Percentiles rank a stretch among this genome's conserved stretches.
Evolutionary conservation across 169 alveolate genomes (phyloP).

Genomic region (Eimeria zaria): DNA sequence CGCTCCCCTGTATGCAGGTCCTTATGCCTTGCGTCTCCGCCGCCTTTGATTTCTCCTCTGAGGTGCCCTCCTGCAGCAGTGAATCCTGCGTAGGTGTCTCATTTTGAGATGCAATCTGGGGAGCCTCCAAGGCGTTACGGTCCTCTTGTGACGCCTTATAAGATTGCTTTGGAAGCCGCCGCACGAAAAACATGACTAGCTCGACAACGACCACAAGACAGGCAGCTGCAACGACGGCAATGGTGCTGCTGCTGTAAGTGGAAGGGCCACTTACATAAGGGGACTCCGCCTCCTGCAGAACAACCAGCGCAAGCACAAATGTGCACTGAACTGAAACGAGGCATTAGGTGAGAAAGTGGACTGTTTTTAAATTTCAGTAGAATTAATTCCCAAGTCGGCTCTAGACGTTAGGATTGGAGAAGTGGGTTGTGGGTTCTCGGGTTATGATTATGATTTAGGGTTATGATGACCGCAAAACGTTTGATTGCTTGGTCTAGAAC

Average conservation of each 20-base stretch:
- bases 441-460: not conserved
- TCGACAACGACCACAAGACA: not conserved
- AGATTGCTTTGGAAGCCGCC: not conserved
- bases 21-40: not conserved
- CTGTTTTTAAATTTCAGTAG: not conserved
- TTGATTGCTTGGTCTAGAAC: conserved; percentile 16
- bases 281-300: not conserved
- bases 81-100: not conserved
- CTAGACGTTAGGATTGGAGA: not conserved
- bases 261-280: not conserved
- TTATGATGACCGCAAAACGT: conserved; percentile 17
- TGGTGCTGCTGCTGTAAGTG: not conserved
- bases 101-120: not conserved
- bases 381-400: not conserved
- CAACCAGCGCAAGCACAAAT: not conserved
- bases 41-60: not conserved
- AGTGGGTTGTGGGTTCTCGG: not conserved
- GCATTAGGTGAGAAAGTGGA: not conserved
- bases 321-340: not conserved
- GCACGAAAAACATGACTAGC: not conserved
- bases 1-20: not conserved
- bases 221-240: not conserved
- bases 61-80: not conserved
- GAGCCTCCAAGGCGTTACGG: not conserved
- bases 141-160: conserved; percentile 5